Base-by-base conservation (phyloP, 176 grass and related monocot species). In the Puccinellia tenuiflora region DNA sequence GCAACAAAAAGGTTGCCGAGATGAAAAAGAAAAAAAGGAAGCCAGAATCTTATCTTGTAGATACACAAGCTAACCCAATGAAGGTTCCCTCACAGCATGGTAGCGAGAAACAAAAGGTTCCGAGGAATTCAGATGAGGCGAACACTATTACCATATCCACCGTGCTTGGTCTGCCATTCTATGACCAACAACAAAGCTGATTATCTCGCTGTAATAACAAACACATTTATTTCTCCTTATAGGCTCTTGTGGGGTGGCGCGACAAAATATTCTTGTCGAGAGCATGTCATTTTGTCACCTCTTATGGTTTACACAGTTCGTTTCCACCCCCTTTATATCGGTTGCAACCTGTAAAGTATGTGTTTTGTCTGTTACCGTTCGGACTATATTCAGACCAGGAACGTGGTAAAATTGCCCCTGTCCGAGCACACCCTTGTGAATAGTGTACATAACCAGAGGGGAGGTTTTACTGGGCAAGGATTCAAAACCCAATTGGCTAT, bases 21-120 rank as follows among this genome's bases (percentile, higher is more conserved):
- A 63, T 69, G 38, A 99, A 94, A 83, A 93, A 93, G 89, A 83
- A 92, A 25, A 99, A 87, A 78, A 90, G 78, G 68, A 96, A 90
- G 61, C 35, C 62, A 18, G 91, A 96, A 81, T 70, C 61, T 28
- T 83, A 95, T 24, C 52, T 25, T 52, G 75, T 73, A 64, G 87
- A 90, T 86, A 31, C 50, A 29, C 91, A 90, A 61, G 85, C 71
- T 88, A 88, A 93, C 82, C 50, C 37, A 33, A 14, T 42, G 21
- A 94, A 87, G 86, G 77, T 72, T 57, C 42, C 72, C n/a, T 64
- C 54, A 11, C 90, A 88, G 76, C 88, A 86, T 64, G 75, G 29
- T 53, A 88, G 61, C 31, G 89, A 90, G 48, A 92, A 88, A 70
- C 88, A 90, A 33, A 98, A 91, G 60, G 51, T 48, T 75, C 67